Conservation (phyloP, 1,284 basidiomycete genomes). For the Fomitopsis pinicola region DNA sequence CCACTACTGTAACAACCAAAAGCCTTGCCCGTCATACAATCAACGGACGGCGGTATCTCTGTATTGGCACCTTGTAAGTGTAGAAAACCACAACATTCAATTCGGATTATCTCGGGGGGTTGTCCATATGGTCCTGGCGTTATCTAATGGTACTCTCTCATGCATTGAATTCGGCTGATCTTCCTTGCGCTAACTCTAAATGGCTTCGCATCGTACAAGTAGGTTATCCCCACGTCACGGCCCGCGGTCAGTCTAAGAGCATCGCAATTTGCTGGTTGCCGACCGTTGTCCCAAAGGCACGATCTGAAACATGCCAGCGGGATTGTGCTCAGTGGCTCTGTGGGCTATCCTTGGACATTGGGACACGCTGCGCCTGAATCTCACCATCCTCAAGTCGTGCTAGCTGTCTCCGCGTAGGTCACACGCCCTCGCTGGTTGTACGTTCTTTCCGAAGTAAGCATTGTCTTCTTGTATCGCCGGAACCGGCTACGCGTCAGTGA, state of each 20-base stretch:
- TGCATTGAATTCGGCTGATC: background rate
- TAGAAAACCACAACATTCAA: background rate
- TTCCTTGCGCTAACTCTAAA: background rate
- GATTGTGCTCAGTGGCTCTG: background rate
- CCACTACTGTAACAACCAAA: background rate
- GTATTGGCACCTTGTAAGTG: background rate
- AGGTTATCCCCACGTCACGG: background rate
- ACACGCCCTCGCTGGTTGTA: background rate
- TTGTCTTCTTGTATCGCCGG: background rate
- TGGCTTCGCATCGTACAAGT: background rate
- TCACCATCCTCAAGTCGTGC: background rate
- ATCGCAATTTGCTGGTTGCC: background rate
- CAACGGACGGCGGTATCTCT: background rate
- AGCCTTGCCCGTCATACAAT: background rate
- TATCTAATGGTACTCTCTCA: background rate
- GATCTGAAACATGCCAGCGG: too few relatives aligned
- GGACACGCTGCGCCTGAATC: background rate
- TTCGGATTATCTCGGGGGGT: background rate
- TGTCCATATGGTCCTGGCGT: background rate
- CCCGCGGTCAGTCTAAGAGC: background rate
- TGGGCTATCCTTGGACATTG: background rate
- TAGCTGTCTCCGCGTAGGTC: background rate
- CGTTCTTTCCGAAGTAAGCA: background rate
- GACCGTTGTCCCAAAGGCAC: background rate
- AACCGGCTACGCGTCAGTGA: background rate